These are phyloP conservation scores for Trichophyton schoenleinii DNA, from an alignment of 2,329 filamentous ascomycete genomes.

Conservation along the genomic window DNA sequence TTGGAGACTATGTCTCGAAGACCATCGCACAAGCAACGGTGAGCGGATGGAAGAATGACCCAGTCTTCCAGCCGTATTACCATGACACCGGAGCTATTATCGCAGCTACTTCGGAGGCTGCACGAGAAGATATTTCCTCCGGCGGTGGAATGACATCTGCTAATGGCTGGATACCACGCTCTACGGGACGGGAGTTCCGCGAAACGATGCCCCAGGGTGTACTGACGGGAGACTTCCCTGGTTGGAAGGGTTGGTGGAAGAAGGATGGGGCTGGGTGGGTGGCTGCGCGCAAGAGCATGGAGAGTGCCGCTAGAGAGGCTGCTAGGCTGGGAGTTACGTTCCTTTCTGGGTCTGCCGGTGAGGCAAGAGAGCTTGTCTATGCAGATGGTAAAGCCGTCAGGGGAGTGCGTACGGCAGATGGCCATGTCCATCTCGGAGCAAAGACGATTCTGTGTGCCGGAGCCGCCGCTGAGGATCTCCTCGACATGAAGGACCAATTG, in stretches of 20 bases:
- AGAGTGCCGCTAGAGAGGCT: not conserved
- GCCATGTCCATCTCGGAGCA: slow-evolving; percentile 30
- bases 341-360: slow-evolving; percentile 31
- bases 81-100: not conserved
- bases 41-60: not conserved
- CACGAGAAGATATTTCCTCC: not conserved
- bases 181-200: not conserved
- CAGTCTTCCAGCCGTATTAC: not conserved
- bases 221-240: not conserved
- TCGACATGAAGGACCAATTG: slow-evolving; percentile 42
- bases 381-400: slow-evolving; percentile 24
- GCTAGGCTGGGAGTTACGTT: slow-evolving; percentile 33
- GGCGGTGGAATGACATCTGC: not conserved
- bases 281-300: not conserved
- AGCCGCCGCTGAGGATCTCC: slow-evolving; percentile 35
- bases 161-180: not conserved
- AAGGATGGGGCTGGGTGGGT: not conserved
- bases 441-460: slow-evolving; percentile 40
- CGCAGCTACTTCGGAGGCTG: not conserved
- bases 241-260: not conserved
- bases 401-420: slow-evolving; percentile 36
- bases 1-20: not conserved
- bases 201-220: not conserved
- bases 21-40: not conserved
- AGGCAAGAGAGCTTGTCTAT: slow-evolving; percentile 30